A percentile compares a stretch with the other conserved stretches of the same genome.
Evolutionary conservation across 164 flowering plant species (phyloP).

Genomic region (Cinnamomum micranthum): DNA sequence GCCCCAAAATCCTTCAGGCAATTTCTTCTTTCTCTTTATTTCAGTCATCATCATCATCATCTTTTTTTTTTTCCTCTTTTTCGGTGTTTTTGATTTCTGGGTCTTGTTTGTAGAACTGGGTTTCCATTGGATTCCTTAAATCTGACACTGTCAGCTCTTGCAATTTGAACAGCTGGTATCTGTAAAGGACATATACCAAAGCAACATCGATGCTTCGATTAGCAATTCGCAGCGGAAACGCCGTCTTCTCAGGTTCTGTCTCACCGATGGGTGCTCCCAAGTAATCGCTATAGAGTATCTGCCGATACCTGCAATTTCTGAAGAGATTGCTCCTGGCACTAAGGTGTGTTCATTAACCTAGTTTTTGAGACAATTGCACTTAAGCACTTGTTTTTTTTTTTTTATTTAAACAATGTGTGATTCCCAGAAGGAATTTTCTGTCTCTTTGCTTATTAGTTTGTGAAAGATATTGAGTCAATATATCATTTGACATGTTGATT

Average conservation of each 20-base stretch:
- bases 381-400: too few species aligned
- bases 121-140: not conserved
- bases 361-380: too few species aligned
- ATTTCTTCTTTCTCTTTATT: not conserved
- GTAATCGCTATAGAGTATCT: conserved; percentile 67
- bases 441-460: too few species aligned
- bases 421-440: too few species aligned
- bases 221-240: conserved; percentile 28
- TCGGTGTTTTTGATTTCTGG: not conserved
- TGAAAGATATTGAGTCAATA: too few species aligned
- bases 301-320: conserved; percentile 52
- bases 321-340: conserved; percentile 71
- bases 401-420: too few species aligned
- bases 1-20: conserved; percentile 84
- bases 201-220: conserved; percentile 40
- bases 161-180: conserved; percentile 51
- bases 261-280: conserved; percentile 78
- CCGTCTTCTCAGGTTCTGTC: conserved; percentile 55
- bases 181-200: conserved; percentile 57
- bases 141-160: not conserved
- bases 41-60: not conserved
- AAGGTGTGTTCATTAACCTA: conserved; percentile 38
- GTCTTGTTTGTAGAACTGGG: conserved; percentile 2
- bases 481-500: too few species aligned
- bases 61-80: not conserved